Evolutionary conservation across 495 filamentous ascomycete species (phyloP), one percentile per base, ranked within the genome.

Genomic region (Aspergillus conjunctus): DNA sequence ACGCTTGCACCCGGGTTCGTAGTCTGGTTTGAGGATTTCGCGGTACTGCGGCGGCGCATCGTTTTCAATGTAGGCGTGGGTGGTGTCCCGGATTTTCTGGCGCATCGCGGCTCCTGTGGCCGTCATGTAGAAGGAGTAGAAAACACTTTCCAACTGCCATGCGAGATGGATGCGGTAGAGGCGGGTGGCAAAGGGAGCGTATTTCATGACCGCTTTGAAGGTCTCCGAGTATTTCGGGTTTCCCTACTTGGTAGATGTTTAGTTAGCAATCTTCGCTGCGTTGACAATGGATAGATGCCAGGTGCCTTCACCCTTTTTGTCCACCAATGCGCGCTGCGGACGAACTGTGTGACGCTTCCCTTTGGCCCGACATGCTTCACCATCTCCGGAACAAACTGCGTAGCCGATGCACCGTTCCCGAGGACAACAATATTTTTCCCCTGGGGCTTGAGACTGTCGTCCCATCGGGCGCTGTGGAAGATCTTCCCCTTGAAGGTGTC

Each of bases 1-100:
- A 33, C 81, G 70, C 54, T 87, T 87, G 69, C 85, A 87, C 14
- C 79, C 81, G 15, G 85, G 67, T 5, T 74, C 70, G 51, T 83
- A 86, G 56, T 85, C 68, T 9, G 85, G 85, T 8, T 77, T 79
- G 0, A 87, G 60, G 8, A 85, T 80, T 15, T 85, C 76, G 50
- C 44, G 44, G 20, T 46, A 46, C 15, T 46, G 8, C 17, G n/a
- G 11, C 0, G 44, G 44, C 0, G 20, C 44, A 6, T 46, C 44
- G n/a, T 20, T 21, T 0, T 46, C 44, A 10, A 46, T 46, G 15
- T 17, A 46, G 8, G 7, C 2, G 0, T 46, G 3, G n/a, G 44
- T 46, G 17, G 44, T 15, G 20, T 46, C 44, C 8, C 44, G 20
- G 5, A 6, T 21, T 20, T 46, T 18, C 15, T 46, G 37, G 9